Base-by-base conservation (phyloP, 2,329 filamentous ascomycete genomes). In the Exophiala alcalophila region DNA sequence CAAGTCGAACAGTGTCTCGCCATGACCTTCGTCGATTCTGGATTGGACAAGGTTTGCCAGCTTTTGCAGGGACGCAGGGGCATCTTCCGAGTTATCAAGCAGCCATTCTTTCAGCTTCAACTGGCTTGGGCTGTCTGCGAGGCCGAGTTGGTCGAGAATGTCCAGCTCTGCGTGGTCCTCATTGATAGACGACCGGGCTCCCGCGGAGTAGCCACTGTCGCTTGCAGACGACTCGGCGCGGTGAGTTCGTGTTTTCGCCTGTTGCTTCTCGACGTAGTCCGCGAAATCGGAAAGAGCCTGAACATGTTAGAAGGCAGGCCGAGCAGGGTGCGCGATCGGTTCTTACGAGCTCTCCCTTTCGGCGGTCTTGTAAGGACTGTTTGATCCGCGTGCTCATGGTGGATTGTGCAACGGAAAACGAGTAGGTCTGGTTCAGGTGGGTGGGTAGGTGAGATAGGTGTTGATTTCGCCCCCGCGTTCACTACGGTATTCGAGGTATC, bases 211-310 rank as follows among this genome's bases (percentile, higher is more conserved):
- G 23, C 63, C 64, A 53, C 62, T 69, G 44, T 70, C 65, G 51
- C 63, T 66, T 9, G 63, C 58, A 7, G 62, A 53, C 9, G 61
- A 59, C 11, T 54, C 50, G 11, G 69, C 63, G 27, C 65, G 62
- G 28, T 66, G 67, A 32, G 61, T 58, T 28, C 66, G 65, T 18
- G 59, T 63, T 26, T 52, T 51, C 16, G 82, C 81, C 65, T 97
- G 92, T 64, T 97, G 90, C 63, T 89, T 85, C 65, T 97, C 89
- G 54, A 96, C 92, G 60, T 96, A 97, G 60, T 98, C 92, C 65
- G 90, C 89, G 63, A 98, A 98, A 58, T 97, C 92, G 70, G 86
- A 92, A 42, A 98, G 76, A 9, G 91, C 90, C 78, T 82, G 42
- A 27, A 40, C 11, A 34, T 37, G 31, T 47, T 25, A 40, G 37